phyloP scores from a whole-genome alignment of 495 filamentous ascomycete genomes.

The Aspergillus homomorphus region DNA sequence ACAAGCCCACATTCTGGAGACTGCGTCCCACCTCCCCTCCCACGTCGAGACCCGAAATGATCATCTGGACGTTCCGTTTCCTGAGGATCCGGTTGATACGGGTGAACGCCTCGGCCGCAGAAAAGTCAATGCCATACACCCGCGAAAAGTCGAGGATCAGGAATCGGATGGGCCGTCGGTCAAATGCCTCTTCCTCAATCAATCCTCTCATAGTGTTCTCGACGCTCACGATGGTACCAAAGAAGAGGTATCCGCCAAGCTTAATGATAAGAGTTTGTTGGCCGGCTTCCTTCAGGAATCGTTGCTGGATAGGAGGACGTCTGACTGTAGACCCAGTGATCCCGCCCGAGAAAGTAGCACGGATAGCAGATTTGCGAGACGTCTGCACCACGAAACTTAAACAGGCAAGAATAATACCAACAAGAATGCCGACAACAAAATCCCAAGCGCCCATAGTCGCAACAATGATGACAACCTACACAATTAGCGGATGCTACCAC shows the following conservation, averaged over 20 bases:
- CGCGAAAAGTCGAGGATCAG: slow-evolving; percentile 85
- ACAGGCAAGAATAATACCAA: slow-evolving; percentile 89
- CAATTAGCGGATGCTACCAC: slow-evolving; percentile 18
- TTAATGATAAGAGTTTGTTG: slow-evolving; percentile 86
- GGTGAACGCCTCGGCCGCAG: slow-evolving; percentile 89
- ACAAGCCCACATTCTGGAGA: slow-evolving; percentile 75
- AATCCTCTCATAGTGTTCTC: slow-evolving; percentile 80
- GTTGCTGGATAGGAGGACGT: slow-evolving; percentile 82
- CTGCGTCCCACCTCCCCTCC: slow-evolving; percentile 71
- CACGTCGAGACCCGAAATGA: slow-evolving; percentile 75
- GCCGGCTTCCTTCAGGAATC: slow-evolving; percentile 80
- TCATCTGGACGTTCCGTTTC: slow-evolving; percentile 68
- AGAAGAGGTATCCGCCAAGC: slow-evolving; percentile 89
- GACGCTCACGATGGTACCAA: slow-evolving; percentile 92
- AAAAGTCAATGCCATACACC: slow-evolving; percentile 92
- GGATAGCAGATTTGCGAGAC: slow-evolving; percentile 80
- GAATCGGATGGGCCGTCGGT: slow-evolving; percentile 74
- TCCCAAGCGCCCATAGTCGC: slow-evolving; percentile 95
- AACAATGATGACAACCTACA: slow-evolving; percentile 81
- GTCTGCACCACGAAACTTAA: slow-evolving; percentile 87
- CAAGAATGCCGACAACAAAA: slow-evolving; percentile 88
- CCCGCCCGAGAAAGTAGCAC: slow-evolving; percentile 80
- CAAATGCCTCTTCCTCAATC: slow-evolving; percentile 78
- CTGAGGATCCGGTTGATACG: slow-evolving; percentile 81
- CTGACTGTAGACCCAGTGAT: slow-evolving; percentile 88